Percentiles rank a stretch among this genome's conserved stretches.
Conservation (phyloP, 176 grass and related monocot species). For the Oryza australiensis region DNA sequence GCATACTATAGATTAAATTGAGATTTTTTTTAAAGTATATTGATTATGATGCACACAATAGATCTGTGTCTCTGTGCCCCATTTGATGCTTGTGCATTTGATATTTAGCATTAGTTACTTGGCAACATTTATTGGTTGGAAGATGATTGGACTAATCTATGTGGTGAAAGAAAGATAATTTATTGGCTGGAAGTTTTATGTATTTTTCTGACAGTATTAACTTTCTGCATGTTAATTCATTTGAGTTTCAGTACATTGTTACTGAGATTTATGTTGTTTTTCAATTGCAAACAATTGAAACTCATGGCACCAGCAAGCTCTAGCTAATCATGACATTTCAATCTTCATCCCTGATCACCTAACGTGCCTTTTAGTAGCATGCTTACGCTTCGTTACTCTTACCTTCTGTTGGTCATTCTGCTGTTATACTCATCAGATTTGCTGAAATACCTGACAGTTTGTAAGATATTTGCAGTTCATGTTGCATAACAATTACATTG, state of each 20-base stretch:
- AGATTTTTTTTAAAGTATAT: not conserved
- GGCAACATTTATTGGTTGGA: conserved; percentile 5
- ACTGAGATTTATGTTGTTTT: not conserved
- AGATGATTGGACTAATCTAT: not conserved
- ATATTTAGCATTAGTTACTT: not conserved
- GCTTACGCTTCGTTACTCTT: conserved; percentile 14
- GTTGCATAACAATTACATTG: conserved; percentile 1
- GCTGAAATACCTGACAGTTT: not conserved
- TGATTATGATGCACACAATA: not conserved
- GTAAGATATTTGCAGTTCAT: conserved; percentile 16
- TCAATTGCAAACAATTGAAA: not conserved
- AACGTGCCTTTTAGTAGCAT: not conserved
- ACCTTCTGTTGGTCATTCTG: not conserved
- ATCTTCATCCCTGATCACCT: conserved; percentile 2
- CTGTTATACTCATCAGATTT: conserved; percentile 18
- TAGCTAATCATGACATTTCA: not conserved
- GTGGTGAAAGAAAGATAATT: not conserved
- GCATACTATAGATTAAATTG: not conserved
- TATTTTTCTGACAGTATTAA: not conserved
- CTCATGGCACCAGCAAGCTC: not conserved
- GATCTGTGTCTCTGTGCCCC: not conserved
- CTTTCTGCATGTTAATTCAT: not conserved
- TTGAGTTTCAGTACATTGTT: not conserved
- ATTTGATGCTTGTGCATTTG: not conserved
- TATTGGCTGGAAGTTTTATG: not conserved